A percentile compares a stretch with the other conserved stretches of the same genome.
phyloP scores from a whole-genome alignment of 768 basidiomycete species.

The Termitomyces bulborhizus region DNA sequence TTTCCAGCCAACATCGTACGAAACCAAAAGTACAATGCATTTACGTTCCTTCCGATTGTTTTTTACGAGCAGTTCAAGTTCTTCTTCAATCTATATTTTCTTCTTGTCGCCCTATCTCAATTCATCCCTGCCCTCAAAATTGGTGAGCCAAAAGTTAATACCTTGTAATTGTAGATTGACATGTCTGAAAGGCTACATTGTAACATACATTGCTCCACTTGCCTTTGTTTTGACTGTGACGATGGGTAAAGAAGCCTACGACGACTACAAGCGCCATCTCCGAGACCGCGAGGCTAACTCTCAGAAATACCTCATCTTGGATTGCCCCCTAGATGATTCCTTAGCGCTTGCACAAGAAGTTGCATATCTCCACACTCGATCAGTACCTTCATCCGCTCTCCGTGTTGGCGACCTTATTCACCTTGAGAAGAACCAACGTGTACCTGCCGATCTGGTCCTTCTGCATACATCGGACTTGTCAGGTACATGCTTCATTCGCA shows the following conservation, averaged over 20 bases:
- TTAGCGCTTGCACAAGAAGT: constrained; percentile 28
- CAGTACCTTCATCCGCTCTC: constrained; percentile 82
- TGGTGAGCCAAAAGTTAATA: constrained; percentile 40
- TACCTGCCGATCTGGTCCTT: constrained; percentile 91
- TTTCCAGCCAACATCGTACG: constrained; percentile 89
- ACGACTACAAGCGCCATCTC: constrained; percentile 92
- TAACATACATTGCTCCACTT: constrained; percentile 93
- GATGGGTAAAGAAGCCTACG: constrained; percentile 98
- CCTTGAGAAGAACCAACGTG: constrained; percentile 95
- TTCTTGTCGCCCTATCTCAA: constrained; percentile 93
- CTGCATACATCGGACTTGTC: constrained; percentile 82
- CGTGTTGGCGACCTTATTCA: constrained; percentile 88
- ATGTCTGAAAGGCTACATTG: constrained; percentile 68
- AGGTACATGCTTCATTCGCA: constrained; percentile 95
- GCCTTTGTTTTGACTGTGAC: constrained; percentile 94
- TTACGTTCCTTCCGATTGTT: constrained; percentile 96
- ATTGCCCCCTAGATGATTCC: constrained; percentile 35
- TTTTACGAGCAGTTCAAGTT: constrained; percentile 99
- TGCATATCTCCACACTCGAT: constrained; percentile 46
- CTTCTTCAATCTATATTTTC: constrained; percentile 99
- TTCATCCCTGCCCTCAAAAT: constrained; percentile 96
- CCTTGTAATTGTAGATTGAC: not conserved
- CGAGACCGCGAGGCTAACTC: constrained; percentile 96
- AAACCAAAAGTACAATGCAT: constrained; percentile 96
- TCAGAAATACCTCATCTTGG: constrained; percentile 81